Evolutionary conservation across 768 basidiomycete genomes (phyloP).

Genomic region (Russula ochroleuca): DNA sequence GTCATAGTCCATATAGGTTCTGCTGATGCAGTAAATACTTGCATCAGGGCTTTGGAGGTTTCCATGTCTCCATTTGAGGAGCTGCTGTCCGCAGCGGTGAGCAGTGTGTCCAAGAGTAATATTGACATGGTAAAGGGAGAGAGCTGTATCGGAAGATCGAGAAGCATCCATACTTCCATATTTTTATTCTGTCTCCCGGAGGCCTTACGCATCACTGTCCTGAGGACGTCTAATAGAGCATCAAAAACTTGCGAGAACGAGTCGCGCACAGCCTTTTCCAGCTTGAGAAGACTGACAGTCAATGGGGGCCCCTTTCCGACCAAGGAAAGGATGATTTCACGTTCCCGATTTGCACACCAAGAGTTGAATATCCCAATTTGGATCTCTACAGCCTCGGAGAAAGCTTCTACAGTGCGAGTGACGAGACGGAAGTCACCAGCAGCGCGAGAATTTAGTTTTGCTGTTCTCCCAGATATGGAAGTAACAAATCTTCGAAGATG

Average conservation of each 20-base stretch:
- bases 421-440: slow-evolving; percentile 24
- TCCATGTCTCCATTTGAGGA: slow-evolving; percentile 53
- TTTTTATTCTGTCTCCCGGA: slow-evolving; percentile 29
- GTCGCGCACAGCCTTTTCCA: slow-evolving; percentile 56
- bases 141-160: slow-evolving; percentile 38
- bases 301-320: slow-evolving; percentile 44
- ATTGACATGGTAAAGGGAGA: slow-evolving; percentile 54
- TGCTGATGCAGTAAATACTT: slow-evolving; percentile 56
- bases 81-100: slow-evolving; percentile 54
- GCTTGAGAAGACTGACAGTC: slow-evolving; percentile 62
- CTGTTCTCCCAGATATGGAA: slow-evolving; percentile 40
- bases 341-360: slow-evolving; percentile 71
- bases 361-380: slow-evolving; percentile 55
- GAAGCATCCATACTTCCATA: slow-evolving; percentile 40
- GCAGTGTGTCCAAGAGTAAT: slow-evolving; percentile 57
- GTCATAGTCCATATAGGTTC: slow-evolving; percentile 76
- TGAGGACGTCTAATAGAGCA: slow-evolving; percentile 50
- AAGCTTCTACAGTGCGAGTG: slow-evolving; percentile 73
- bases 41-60: slow-evolving; percentile 53
- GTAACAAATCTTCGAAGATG: slow-evolving; percentile 60
- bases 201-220: slow-evolving; percentile 33
- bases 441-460: slow-evolving; percentile 26
- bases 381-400: slow-evolving; percentile 65
- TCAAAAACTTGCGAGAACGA: slow-evolving; percentile 55
- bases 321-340: slow-evolving; percentile 57